Conservation (phyloP, 805 yeast genomes). For the Candida piceae region DNA sequence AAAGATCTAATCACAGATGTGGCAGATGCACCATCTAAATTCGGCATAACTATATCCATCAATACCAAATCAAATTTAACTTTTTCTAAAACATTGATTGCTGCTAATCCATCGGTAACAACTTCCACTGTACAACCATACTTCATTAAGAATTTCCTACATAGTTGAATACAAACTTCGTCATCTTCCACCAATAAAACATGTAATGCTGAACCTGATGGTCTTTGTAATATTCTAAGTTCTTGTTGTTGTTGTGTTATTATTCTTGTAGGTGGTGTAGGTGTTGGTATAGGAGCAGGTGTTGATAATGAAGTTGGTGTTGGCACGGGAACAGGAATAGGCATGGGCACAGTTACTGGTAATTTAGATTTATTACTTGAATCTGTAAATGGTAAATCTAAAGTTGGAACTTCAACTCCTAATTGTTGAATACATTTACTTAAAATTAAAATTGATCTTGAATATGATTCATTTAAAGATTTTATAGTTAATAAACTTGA, state of each 20-base stretch:
- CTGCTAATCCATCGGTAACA: slow-evolving; percentile 88
- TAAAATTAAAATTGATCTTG: slow-evolving; percentile 46
- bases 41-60: slow-evolving; percentile 90
- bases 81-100: slow-evolving; percentile 70
- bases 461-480: slow-evolving; percentile 51
- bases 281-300: background rate
- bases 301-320: background rate
- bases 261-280: slow-evolving; percentile 1
- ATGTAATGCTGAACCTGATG: slow-evolving; percentile 43
- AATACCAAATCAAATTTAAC: slow-evolving; percentile 70
- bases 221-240: slow-evolving; percentile 21
- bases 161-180: slow-evolving; percentile 73
- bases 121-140: slow-evolving; percentile 92
- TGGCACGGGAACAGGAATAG: background rate
- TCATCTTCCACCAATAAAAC: slow-evolving; percentile 79
- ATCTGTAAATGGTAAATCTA: slow-evolving; percentile 45
- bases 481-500: slow-evolving; percentile 56
- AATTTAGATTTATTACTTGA: background rate
- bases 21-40: slow-evolving; percentile 84
- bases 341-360: too few relatives aligned
- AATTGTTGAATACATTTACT: slow-evolving; percentile 45
- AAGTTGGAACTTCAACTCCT: slow-evolving; percentile 65
- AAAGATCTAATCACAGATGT: slow-evolving; percentile 83
- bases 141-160: slow-evolving; percentile 75
- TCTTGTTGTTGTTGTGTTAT: slow-evolving; percentile 16